Base-by-base conservation (phyloP, 176 grass and related monocot genomes). In the Zoysia japonica region DNA sequence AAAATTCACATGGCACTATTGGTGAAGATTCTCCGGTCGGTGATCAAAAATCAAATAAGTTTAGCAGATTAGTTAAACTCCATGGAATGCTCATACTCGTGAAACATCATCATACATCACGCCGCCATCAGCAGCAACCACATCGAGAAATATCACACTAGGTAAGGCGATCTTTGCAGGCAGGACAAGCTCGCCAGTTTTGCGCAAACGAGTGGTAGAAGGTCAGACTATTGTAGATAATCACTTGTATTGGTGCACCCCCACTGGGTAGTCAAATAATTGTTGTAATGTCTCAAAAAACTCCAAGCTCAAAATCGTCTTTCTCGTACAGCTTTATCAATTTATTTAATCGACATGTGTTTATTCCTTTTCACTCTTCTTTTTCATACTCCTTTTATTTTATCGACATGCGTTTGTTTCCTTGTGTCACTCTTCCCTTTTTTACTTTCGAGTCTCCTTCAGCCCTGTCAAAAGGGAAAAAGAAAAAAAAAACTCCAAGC, bases 61-160 rank as follows among this genome's bases (percentile, higher is more conserved):
- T 3, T 49, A 57, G 50, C 28, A 45, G 20, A 65, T 77, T 65
- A 17, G 65, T 16, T 40, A 53, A 42, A 4, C 8, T 16, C 9
- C 14, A 9, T 35, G 57, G 5, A n/a, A 5, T 65, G 46, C 8
- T 39, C 28, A 28, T 28, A 28, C 28, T 28, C 28, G 28, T 28
- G 28, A 28, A 28, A 28, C 28, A 28, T 28, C 28, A 28, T 28
- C 28, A 28, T 28, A 28, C 28, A n/a, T 38, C 70, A 37, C 56
- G 41, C 15, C 6, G 3, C 9, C 48, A 59, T 17, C 68, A 44
- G 74, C 61, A 59, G 36, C 68, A 44, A 79, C 61, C 86, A 73
- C 74, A 88, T 79, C 19, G 51, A 43, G n/a, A 68, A 83, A 83
- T 68, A 12, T 79, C 28, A 16, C 7, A 48, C 12, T 35, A 72